These are phyloP conservation scores for Hypoxylon sp. DNA, from an alignment of 2,329 filamentous ascomycete species.

Conservation along the genomic window DNA sequence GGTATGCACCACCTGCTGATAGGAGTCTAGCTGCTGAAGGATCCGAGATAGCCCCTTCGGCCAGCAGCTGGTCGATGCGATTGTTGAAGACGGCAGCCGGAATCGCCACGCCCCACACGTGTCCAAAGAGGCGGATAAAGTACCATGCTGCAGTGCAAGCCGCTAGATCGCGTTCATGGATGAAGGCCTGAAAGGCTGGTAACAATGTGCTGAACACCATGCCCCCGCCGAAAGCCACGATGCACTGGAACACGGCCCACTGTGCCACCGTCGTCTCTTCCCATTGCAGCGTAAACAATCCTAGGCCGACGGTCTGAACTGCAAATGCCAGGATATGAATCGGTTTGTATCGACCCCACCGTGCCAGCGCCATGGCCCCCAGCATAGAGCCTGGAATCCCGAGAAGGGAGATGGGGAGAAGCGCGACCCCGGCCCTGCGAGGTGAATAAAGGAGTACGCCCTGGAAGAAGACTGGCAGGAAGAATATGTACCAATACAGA, in stretches of 20 bases:
- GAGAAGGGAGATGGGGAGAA: conserved; percentile 33
- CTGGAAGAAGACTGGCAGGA: conserved; percentile 56
- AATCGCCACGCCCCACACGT: conserved; percentile 40
- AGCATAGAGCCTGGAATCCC: conserved; percentile 25
- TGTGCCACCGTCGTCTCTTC: conserved; percentile 41
- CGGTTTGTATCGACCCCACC: conserved; percentile 32
- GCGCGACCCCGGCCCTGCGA: conserved; percentile 32
- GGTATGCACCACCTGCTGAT: conserved; percentile 4
- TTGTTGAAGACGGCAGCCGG: neutral
- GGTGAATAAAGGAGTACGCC: conserved; percentile 44
- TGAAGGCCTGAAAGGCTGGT: conserved; percentile 48
- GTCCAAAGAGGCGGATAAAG: conserved; percentile 52
- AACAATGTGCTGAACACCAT: conserved; percentile 49
- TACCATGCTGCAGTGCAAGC: conserved; percentile 46
- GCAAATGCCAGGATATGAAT: conserved; percentile 40
- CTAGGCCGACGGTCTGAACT: conserved; percentile 47
- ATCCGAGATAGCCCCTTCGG: conserved; percentile 4
- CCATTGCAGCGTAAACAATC: conserved; percentile 48
- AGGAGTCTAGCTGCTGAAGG: neutral
- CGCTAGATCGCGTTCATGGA: conserved; percentile 42
- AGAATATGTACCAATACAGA: conserved; percentile 47
- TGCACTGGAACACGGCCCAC: conserved; percentile 49
- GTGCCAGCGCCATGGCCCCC: conserved; percentile 36
- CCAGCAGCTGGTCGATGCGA: neutral
- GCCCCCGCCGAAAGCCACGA: conserved; percentile 49